phyloP scores from a whole-genome alignment of 257 asterid species.

The Fraxinus cuspidata region DNA sequence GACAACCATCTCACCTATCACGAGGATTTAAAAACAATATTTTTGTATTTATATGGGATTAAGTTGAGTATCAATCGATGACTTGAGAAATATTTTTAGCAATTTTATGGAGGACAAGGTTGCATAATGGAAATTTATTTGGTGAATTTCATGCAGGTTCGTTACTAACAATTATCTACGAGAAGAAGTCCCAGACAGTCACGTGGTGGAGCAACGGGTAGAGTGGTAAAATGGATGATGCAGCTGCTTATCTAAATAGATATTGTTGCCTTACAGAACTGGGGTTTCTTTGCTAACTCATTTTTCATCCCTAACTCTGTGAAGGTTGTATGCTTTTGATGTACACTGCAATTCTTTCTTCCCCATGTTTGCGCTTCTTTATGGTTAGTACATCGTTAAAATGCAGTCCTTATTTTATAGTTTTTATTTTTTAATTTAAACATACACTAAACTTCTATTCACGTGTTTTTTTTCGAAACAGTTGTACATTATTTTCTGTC shows the following conservation, averaged over 20 bases:
- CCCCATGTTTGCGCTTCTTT: constrained; percentile 84
- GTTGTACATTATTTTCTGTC: constrained; percentile 88
- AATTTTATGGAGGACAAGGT: constrained; percentile 3
- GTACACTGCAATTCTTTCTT: constrained; percentile 99
- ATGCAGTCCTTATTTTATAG: constrained; percentile 8
- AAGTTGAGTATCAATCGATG: constrained; percentile 7
- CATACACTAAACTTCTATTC: constrained; percentile 24
- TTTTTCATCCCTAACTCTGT: constrained; percentile 30
- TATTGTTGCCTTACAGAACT: neutral
- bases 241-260: neutral
- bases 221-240: constrained; percentile 67
- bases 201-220: constrained; percentile 96
- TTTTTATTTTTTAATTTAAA: constrained; percentile 15
- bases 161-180: constrained; percentile 97
- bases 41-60: constrained; percentile 15
- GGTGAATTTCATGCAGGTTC: constrained; percentile 57
- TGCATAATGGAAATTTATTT: constrained; percentile 18
- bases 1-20: neutral
- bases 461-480: constrained; percentile 38
- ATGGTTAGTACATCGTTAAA: constrained; percentile 52
- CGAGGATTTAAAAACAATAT: neutral
- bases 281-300: constrained; percentile 29
- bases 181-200: constrained; percentile 92
- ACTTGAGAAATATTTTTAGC: constrained; percentile 1
- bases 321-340: constrained; percentile 98